phyloP scores from a whole-genome alignment of 768 basidiomycete species.

The Peribolospora baueri region DNA sequence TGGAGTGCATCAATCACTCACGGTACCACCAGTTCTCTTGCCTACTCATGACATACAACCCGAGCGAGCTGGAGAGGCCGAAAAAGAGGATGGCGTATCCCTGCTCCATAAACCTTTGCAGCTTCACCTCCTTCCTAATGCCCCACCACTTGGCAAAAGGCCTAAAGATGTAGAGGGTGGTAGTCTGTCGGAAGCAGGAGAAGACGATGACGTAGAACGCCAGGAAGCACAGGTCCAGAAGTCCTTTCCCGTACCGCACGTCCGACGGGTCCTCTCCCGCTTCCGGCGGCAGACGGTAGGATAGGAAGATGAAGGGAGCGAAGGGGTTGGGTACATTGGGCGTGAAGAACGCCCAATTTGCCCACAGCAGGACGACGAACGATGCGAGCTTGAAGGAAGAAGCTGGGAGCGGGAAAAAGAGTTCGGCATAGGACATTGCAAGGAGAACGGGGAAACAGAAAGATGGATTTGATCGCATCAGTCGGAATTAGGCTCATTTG shows the following conservation, averaged over 20 bases:
- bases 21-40: conserved; percentile 63
- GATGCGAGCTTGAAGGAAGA: conserved; percentile 44
- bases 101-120: conserved; percentile 75
- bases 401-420: conserved; percentile 19
- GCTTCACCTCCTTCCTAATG: conserved; percentile 38
- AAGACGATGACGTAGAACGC: conserved; percentile 66
- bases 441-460: no score
- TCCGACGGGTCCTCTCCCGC: conserved; percentile 36
- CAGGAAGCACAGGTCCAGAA: conserved; percentile 52
- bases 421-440: no score
- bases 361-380: conserved; percentile 34
- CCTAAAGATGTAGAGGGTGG: conserved; percentile 38
- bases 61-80: conserved; percentile 40
- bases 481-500: no score
- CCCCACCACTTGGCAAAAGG: conserved; percentile 49
- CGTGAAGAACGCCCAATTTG: conserved; percentile 38
- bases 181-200: conserved; percentile 57
- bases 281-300: conserved; percentile 34
- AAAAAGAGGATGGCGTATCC: conserved; percentile 71
- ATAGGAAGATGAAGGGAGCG: conserved; percentile 41
- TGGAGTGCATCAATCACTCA: no score
- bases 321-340: conserved; percentile 43
- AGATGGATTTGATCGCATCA: no score
- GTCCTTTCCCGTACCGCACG: conserved; percentile 29
- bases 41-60: conserved; percentile 55